Conservation (phyloP, 169 alveolate species). For the Plasmodium reichenowi region DNA sequence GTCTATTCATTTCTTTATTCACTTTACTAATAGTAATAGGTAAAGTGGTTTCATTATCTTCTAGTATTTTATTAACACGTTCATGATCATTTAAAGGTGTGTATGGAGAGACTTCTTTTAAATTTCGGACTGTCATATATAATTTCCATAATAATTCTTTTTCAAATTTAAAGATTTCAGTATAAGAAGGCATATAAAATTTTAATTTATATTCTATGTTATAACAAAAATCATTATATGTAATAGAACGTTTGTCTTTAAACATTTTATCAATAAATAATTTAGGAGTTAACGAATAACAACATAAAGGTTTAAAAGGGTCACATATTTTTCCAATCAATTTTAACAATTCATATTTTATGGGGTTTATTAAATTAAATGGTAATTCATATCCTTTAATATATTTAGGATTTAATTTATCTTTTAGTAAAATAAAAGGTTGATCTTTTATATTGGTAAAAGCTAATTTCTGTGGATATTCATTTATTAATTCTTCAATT, state of each 20-base stretch:
- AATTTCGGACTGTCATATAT: constrained; percentile 23
- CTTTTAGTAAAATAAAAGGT: constrained; percentile 59
- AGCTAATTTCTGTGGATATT: constrained; percentile 58
- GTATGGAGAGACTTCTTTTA: constrained; percentile 56
- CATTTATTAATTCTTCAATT: constrained; percentile 54
- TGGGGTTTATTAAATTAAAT: constrained; percentile 79
- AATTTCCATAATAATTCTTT: constrained; percentile 75
- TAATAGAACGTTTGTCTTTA: constrained; percentile 60
- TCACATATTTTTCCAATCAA: constrained; percentile 85
- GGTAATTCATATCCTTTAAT: constrained; percentile 84
- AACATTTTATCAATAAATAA: constrained; percentile 79
- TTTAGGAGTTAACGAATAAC: constrained; percentile 83
- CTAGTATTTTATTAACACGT: constrained; percentile 41
- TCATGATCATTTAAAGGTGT: constrained; percentile 26
- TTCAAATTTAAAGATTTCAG: constrained; percentile 81
- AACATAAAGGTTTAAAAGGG: constrained; percentile 81
- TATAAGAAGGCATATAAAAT: constrained; percentile 85
- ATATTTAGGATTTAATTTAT: constrained; percentile 76
- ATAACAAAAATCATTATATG: constrained; percentile 83
- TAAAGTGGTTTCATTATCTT: constrained; percentile 80
- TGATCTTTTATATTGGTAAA: neutral
- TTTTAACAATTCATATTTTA: constrained; percentile 81
- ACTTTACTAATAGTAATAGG: constrained; percentile 79
- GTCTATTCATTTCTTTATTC: constrained; percentile 83
- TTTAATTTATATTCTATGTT: constrained; percentile 80